Evolutionary conservation across 2,329 filamentous ascomycete genomes (phyloP).

Genomic region (Camillea tinctor): DNA sequence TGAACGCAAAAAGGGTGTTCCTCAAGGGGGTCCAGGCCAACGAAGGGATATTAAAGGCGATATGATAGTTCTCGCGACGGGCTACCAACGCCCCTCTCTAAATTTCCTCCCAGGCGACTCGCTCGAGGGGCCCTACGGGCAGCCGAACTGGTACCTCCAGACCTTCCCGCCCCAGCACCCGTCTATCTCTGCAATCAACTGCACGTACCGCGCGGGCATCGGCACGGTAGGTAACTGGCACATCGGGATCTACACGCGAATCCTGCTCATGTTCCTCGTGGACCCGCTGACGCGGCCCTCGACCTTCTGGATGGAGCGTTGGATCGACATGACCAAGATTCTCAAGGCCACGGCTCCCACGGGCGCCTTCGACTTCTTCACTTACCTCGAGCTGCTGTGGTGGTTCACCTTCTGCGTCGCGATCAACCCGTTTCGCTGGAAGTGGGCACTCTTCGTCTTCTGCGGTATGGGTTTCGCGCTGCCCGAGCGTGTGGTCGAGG

Average conservation of each 20-base stretch:
- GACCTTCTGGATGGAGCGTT: slow-evolving; percentile 74
- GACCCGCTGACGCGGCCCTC: slow-evolving; percentile 74
- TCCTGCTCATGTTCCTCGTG: slow-evolving; percentile 81
- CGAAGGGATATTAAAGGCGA: slow-evolving; percentile 68
- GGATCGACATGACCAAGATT: slow-evolving; percentile 79
- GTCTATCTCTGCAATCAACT: slow-evolving; percentile 76
- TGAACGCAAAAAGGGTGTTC: slow-evolving; percentile 67
- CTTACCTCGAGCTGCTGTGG: slow-evolving; percentile 79
- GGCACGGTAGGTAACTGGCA: slow-evolving; percentile 85
- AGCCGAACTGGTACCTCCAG: slow-evolving; percentile 87
- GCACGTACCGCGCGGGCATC: slow-evolving; percentile 76
- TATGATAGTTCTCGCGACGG: slow-evolving; percentile 80
- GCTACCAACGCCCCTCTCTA: slow-evolving; percentile 72
- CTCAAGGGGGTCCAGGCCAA: slow-evolving; percentile 70
- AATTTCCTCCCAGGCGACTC: slow-evolving; percentile 71
- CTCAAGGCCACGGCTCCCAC: slow-evolving; percentile 70
- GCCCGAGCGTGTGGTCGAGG: slow-evolving; percentile 63
- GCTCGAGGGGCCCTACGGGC: slow-evolving; percentile 70
- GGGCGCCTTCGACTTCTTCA: slow-evolving; percentile 85
- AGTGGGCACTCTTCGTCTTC: slow-evolving; percentile 83
- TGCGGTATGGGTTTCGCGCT: slow-evolving; percentile 68
- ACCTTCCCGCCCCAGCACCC: slow-evolving; percentile 76
- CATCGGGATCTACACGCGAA: slow-evolving; percentile 84
- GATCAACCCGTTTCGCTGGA: slow-evolving; percentile 86
- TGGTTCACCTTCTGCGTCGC: slow-evolving; percentile 80